Evolutionary conservation across 352 stramenopile genomes (phyloP).

Genomic region (Blastocystis sp.): DNA sequence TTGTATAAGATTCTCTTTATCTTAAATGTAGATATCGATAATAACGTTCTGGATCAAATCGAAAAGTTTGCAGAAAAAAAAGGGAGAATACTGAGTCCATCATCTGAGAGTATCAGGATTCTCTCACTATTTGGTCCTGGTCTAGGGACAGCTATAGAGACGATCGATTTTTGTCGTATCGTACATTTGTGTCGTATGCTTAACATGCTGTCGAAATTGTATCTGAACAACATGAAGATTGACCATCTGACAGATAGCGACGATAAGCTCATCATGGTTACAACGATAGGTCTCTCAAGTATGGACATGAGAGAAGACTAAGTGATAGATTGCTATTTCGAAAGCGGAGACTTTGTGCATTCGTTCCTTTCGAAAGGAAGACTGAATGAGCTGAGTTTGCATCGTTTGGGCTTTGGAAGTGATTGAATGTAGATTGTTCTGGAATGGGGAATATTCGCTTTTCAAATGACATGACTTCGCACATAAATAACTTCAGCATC

Average conservation of each 20-base stretch:
- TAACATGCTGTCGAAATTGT: not conserved
- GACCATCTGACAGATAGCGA: not conserved
- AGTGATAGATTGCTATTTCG: not conserved
- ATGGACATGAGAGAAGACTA: not conserved
- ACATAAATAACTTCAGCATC: not conserved
- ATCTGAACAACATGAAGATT: not conserved
- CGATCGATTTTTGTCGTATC: not conserved
- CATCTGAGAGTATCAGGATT: not conserved
- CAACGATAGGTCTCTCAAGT: not conserved
- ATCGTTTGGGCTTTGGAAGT: not conserved
- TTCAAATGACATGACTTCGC: not conserved
- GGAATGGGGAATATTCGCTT: not conserved
- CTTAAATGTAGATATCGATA: conserved; percentile 7
- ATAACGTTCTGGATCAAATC: not conserved
- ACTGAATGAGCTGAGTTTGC: not conserved
- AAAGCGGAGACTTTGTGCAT: not conserved
- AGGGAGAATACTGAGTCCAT: not conserved
- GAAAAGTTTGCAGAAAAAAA: not conserved
- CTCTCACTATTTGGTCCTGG: not conserved
- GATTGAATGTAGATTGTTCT: conserved; percentile 28
- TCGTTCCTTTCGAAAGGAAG: not conserved
- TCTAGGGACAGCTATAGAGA: not conserved
- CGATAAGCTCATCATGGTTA: not conserved
- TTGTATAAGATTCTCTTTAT: too few species aligned
- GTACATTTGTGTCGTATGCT: not conserved